Percentiles rank a stretch among this genome's conserved stretches.
Conservation (phyloP, 2,329 filamentous ascomycete genomes). For the Aspergillus sp. region DNA sequence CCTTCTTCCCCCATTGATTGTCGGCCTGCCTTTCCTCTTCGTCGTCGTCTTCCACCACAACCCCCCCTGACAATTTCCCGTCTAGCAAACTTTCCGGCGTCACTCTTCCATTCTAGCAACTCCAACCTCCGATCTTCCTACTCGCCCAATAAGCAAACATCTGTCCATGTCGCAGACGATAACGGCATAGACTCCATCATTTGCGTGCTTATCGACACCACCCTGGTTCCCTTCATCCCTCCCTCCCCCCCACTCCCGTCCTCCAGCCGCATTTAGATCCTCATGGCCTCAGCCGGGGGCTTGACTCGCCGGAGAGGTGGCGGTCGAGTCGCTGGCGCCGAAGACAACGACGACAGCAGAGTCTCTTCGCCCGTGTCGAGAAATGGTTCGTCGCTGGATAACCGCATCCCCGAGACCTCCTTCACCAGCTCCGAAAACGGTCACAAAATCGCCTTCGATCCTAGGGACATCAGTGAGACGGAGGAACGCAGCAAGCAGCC, state of each 20-base stretch:
- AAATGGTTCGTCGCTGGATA: conserved; percentile 60
- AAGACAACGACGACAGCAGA: conserved; percentile 65
- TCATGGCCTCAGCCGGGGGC: conserved; percentile 70
- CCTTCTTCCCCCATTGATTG: conserved; percentile 10
- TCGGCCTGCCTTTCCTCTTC: conserved; percentile 10
- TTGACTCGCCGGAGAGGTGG: conserved; percentile 70
- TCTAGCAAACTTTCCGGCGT: conserved; percentile 18
- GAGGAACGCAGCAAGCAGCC: conserved; percentile 96
- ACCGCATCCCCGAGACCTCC: conserved; percentile 69
- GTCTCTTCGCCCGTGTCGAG: conserved; percentile 65
- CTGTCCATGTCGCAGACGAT: conserved; percentile 20
- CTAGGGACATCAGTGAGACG: conserved; percentile 94
- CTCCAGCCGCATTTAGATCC: conserved; percentile 25
- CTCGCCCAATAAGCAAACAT: conserved; percentile 1
- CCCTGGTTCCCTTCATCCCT: conserved; percentile 15
- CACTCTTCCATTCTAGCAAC: conserved; percentile 12
- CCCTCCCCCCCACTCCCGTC: conserved; percentile 18
- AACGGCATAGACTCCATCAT: conserved; percentile 18
- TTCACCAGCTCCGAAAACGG: conserved; percentile 88
- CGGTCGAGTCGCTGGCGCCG: conserved; percentile 58
- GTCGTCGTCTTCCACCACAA: conserved; percentile 3
- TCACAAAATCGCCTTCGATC: conserved; percentile 98
- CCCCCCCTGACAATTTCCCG: conserved; percentile 29
- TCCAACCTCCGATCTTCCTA: conserved; percentile 2
- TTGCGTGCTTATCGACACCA: conserved; percentile 16